Conservation (phyloP, 2,329 filamentous ascomycete species). For the Dryadomyces quercus-mongolicae region DNA sequence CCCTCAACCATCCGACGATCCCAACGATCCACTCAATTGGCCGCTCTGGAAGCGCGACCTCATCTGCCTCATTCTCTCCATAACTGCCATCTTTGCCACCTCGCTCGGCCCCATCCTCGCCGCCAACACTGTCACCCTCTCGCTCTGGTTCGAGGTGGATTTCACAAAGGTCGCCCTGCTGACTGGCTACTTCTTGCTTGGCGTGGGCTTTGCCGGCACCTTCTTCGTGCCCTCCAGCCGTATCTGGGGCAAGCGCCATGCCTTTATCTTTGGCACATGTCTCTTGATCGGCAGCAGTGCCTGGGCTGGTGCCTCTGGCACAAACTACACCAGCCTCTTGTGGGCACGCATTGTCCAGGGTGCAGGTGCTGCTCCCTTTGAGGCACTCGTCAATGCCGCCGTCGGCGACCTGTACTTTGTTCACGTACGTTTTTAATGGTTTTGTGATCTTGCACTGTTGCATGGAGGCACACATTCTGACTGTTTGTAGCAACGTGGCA, state of each 20-base stretch:
- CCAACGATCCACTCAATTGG: constrained; percentile 81
- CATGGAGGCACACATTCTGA: no score
- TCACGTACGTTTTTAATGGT: constrained; percentile 40
- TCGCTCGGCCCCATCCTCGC: constrained; percentile 78
- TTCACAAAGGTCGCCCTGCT: constrained; percentile 72
- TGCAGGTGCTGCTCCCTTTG: constrained; percentile 76
- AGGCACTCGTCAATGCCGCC: constrained; percentile 76
- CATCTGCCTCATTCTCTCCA: constrained; percentile 66
- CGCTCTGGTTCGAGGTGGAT: constrained; percentile 48
- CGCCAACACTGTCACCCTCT: constrained; percentile 72
- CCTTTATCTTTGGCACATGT: constrained; percentile 67
- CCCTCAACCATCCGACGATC: constrained; percentile 82
- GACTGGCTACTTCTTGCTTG: constrained; percentile 79
- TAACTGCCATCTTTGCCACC: constrained; percentile 72
- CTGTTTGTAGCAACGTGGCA: constrained; percentile 50
- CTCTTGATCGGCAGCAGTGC: constrained; percentile 62
- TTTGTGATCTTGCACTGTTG: no score
- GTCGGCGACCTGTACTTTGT: constrained; percentile 89
- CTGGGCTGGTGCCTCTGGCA: constrained; percentile 63
- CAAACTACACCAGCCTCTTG: constrained; percentile 59
- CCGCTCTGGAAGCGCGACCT: constrained; percentile 74
- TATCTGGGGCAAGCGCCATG: constrained; percentile 85
- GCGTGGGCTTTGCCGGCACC: constrained; percentile 68
- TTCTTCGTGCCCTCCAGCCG: constrained; percentile 79
- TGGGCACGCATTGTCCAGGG: constrained; percentile 78